These are phyloP conservation scores for Thalassiosira livingstoniorum DNA, from an alignment of 352 stramenopile genomes.

Conservation along the genomic window DNA sequence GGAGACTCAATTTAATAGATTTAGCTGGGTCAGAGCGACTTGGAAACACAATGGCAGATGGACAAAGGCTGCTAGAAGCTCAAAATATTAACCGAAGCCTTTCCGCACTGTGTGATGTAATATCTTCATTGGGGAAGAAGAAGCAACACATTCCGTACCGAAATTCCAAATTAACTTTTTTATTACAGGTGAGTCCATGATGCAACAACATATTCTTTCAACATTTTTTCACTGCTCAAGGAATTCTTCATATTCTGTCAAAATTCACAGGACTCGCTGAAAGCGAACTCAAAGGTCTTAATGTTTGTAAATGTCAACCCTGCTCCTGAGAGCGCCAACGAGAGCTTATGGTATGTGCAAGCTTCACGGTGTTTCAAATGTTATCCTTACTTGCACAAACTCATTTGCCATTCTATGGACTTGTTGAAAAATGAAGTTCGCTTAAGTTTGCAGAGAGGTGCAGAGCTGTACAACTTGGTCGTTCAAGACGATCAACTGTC, in stretches of 20 bases:
- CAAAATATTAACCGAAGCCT: not conserved
- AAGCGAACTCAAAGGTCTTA: slow-evolving; percentile 1
- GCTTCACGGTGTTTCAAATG: not conserved
- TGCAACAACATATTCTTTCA: too few species aligned
- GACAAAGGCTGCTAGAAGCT: not conserved
- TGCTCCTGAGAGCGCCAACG: not conserved
- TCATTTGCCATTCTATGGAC: not conserved
- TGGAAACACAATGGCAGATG: not conserved
- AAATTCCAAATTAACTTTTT: not conserved
- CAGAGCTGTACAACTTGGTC: not conserved
- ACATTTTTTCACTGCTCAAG: too few species aligned
- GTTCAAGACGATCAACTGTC: not conserved
- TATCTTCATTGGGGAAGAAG: not conserved
- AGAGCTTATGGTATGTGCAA: not conserved
- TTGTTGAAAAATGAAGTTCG: too few species aligned
- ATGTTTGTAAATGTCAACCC: slow-evolving; percentile 11
- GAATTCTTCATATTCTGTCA: too few species aligned
- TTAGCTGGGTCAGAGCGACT: not conserved
- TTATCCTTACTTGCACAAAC: not conserved
- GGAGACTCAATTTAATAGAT: not conserved
- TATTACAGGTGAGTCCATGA: not conserved
- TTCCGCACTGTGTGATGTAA: not conserved
- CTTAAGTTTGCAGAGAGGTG: not conserved
- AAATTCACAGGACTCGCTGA: not conserved
- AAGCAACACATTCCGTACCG: not conserved